These are phyloP conservation scores for Myxozyma vanderwaltii DNA, from an alignment of 805 yeast species.

Conservation along the genomic window DNA sequence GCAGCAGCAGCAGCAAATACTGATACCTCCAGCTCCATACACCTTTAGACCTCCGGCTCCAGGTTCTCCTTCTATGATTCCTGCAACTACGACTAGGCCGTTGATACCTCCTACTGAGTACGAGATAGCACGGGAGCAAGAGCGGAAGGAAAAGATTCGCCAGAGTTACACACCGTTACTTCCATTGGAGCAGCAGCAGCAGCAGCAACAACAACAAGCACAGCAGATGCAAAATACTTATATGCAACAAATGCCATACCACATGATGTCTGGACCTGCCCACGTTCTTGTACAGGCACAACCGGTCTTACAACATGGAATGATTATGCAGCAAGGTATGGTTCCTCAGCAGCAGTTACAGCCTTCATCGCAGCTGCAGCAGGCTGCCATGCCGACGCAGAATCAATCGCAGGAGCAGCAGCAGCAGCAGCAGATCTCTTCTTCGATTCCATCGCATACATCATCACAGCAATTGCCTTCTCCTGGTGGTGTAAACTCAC, in stretches of 20 bases:
- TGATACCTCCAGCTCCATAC: not conserved
- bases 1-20: constrained; percentile 9
- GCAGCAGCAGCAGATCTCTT: not conserved
- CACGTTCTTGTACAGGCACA: constrained; percentile 1
- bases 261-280: not conserved
- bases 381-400: not conserved
- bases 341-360: not conserved
- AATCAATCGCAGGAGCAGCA: not conserved
- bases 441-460: not conserved
- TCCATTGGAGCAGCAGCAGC: too few relatives aligned
- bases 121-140: constrained; percentile 6
- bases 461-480: not conserved
- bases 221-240: not conserved
- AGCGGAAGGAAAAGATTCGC: not conserved
- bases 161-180: too few relatives aligned
- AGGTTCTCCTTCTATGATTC: constrained; percentile 18
- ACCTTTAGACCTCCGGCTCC: not conserved
- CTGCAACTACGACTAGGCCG: constrained; percentile 15
- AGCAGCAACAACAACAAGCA: constrained; percentile 1
- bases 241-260: not conserved
- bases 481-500: not conserved
- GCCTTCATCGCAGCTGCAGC: not conserved
- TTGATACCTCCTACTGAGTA: constrained; percentile 10
- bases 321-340: not conserved
- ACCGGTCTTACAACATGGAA: not conserved